phyloP scores from a whole-genome alignment of 306 rosid species.

The Cucumis cinereus region DNA sequence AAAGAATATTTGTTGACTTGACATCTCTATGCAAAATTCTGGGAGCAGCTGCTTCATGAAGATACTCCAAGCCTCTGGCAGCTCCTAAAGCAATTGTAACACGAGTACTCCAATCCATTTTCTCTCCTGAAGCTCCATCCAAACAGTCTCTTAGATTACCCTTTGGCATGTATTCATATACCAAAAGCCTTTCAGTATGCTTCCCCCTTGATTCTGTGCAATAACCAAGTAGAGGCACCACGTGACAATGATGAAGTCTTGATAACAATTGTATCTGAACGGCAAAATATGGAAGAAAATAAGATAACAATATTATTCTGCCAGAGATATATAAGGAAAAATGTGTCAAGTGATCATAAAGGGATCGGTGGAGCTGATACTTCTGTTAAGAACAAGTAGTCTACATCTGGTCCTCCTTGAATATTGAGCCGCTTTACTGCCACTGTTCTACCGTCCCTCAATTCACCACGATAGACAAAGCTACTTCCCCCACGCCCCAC shows the following conservation, averaged over 20 bases:
- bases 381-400: conserved; percentile 62
- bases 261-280: conserved; percentile 80
- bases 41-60: conserved; percentile 98
- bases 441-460: conserved; percentile 52
- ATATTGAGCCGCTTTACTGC: conserved; percentile 71
- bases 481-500: conserved; percentile 90
- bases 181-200: conserved; percentile 64
- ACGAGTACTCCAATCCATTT: conserved; percentile 66
- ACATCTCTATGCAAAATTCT: conserved; percentile 90
- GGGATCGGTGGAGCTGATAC: conserved; percentile 25
- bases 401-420: conserved; percentile 58
- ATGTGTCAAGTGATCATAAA: background rate
- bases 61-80: conserved; percentile 95
- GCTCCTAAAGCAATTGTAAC: conserved; percentile 89
- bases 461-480: conserved; percentile 68
- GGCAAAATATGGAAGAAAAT: conserved; percentile 4
- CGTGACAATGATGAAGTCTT: conserved; percentile 84
- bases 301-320: background rate
- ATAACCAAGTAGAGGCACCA: conserved; percentile 88
- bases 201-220: conserved; percentile 71
- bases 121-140: conserved; percentile 46
- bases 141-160: conserved; percentile 85
- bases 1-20: conserved; percentile 91
- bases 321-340: background rate
- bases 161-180: conserved; percentile 65